Evolutionary conservation across 2,329 filamentous ascomycete species (phyloP).

Genomic region (Phialophora verrucosa): DNA sequence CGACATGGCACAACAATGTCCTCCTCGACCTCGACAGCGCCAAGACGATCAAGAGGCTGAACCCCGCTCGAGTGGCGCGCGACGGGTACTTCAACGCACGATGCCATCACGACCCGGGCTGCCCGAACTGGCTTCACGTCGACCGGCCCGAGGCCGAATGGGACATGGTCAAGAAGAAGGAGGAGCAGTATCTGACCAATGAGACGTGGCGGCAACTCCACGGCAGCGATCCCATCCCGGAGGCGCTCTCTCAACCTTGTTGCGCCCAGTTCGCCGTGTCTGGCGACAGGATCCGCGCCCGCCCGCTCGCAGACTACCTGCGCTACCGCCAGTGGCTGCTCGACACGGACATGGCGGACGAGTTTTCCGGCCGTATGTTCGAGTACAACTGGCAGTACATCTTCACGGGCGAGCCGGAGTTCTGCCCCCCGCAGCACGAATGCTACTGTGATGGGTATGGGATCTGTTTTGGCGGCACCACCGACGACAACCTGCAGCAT

Average conservation of each 20-base stretch:
- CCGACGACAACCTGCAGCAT: too few relatives aligned
- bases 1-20: conserved; percentile 61
- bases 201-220: too few relatives aligned
- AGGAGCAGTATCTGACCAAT: too few relatives aligned
- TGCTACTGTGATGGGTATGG: conserved; percentile 19
- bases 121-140: conserved; percentile 40
- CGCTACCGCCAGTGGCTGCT: conserved; percentile 66
- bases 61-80: conserved; percentile 56
- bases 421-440: conserved; percentile 17
- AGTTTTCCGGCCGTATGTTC: conserved; percentile 64
- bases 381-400: conserved; percentile 71
- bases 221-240: conserved; percentile 30
- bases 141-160: conserved; percentile 29
- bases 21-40: conserved; percentile 22
- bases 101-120: conserved; percentile 65
- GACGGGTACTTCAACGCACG: conserved; percentile 66
- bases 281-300: conserved; percentile 55
- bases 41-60: conserved; percentile 54
- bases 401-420: conserved; percentile 51
- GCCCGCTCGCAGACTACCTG: conserved; percentile 61
- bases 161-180: too few relatives aligned
- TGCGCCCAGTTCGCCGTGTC: conserved; percentile 71
- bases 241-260: conserved; percentile 59
- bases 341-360: conserved; percentile 60
- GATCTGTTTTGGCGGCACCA: too few relatives aligned